Percentiles rank a stretch among this genome's conserved stretches.
These are phyloP conservation scores for Halenospora varia DNA, from an alignment of 495 filamentous ascomycete species.

Conservation along the genomic window DNA sequence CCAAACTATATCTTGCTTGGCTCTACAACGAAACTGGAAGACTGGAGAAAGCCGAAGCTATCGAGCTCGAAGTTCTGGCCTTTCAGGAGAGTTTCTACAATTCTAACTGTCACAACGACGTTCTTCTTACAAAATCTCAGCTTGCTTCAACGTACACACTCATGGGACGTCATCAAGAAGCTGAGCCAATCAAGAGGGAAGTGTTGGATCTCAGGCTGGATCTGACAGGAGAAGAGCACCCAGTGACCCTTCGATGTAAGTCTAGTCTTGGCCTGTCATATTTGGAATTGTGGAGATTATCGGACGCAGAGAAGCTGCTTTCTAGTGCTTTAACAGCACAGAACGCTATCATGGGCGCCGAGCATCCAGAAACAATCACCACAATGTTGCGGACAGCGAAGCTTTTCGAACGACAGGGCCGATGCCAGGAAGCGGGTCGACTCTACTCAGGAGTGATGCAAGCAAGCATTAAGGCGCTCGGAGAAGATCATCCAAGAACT, in stretches of 20 bases:
- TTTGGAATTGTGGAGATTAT: neutral
- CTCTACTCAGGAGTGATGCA: neutral
- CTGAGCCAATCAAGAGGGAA: neutral
- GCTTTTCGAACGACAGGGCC: neutral
- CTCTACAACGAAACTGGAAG: too few species aligned
- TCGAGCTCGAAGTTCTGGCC: neutral
- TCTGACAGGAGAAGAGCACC: neutral
- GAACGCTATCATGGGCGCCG: neutral
- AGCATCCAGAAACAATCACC: neutral
- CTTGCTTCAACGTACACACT: neutral
- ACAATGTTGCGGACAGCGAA: neutral
- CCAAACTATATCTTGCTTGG: too few species aligned
- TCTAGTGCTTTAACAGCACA: neutral
- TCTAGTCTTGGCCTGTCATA: neutral
- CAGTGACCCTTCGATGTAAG: neutral
- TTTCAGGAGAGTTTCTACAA: neutral
- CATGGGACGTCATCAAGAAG: neutral
- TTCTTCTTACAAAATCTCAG: neutral
- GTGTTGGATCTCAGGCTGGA: neutral
- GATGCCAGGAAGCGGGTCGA: neutral
- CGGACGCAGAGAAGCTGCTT: neutral
- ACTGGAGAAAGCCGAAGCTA: too few species aligned
- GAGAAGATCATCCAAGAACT: neutral
- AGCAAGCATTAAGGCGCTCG: neutral
- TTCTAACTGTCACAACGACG: neutral